phyloP scores from a whole-genome alignment of 2,329 filamentous ascomycete genomes.

The Biscogniauxia marginata region DNA sequence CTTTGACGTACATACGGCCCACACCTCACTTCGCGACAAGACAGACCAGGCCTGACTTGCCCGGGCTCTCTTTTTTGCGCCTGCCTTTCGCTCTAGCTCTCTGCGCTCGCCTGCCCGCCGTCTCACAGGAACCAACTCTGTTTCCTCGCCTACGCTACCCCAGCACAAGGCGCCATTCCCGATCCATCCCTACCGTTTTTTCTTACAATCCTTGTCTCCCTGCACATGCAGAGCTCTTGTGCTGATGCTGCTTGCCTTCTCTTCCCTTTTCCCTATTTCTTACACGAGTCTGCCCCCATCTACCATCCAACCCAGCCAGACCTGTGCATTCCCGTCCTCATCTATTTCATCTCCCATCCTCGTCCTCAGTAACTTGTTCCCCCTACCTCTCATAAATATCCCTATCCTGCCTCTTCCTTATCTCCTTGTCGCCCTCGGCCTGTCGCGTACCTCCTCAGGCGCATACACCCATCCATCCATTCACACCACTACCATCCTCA shows the following conservation, averaged over 20 bases:
- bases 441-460: not conserved
- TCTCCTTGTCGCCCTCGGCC: slow-evolving; percentile 4
- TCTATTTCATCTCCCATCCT: slow-evolving; percentile 31
- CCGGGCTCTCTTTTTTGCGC: slow-evolving; percentile 12
- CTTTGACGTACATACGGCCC: not conserved
- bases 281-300: slow-evolving; percentile 30
- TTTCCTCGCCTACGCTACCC: slow-evolving; percentile 2
- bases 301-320: slow-evolving; percentile 14
- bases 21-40: not conserved
- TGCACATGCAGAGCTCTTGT: slow-evolving; percentile 22
- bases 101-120: slow-evolving; percentile 9
- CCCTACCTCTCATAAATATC: slow-evolving; percentile 17
- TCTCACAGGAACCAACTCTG: slow-evolving; percentile 16
- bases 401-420: not conserved
- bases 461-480: slow-evolving; percentile 1
- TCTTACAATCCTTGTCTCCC: slow-evolving; percentile 7
- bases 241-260: slow-evolving; percentile 23
- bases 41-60: not conserved
- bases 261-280: slow-evolving; percentile 26
- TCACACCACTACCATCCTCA: not conserved
- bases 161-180: slow-evolving; percentile 7
- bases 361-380: slow-evolving; percentile 22
- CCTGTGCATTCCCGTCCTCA: slow-evolving; percentile 20
- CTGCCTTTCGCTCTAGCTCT: slow-evolving; percentile 7
- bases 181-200: slow-evolving; percentile 11